These are phyloP conservation scores for Dioszegia aurantiaca DNA, from an alignment of 768 basidiomycete species.

Conservation along the genomic window DNA sequence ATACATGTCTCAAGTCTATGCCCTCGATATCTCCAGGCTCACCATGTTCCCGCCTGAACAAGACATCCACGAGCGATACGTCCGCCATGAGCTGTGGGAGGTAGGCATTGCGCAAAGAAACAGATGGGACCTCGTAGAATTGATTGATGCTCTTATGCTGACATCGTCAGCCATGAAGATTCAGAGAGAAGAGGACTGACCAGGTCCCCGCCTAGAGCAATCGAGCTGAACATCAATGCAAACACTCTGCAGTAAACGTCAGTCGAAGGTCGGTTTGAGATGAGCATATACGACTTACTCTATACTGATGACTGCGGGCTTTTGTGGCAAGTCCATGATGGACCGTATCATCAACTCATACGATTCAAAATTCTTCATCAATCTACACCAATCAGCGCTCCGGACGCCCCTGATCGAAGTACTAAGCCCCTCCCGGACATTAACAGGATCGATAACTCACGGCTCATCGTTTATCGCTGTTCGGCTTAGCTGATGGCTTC, in stretches of 20 bases:
- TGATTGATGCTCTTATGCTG: conserved; percentile 43
- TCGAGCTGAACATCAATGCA: conserved; percentile 18
- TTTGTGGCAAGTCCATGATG: conserved; percentile 37
- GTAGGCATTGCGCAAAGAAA: conserved; percentile 41
- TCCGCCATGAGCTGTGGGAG: conserved; percentile 41
- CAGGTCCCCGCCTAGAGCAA: conserved; percentile 19
- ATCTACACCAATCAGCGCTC: conserved; percentile 13
- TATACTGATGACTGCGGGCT: conserved; percentile 44
- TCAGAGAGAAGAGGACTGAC: conserved; percentile 10
- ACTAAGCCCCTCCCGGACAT: too few species aligned
- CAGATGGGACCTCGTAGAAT: conserved; percentile 48
- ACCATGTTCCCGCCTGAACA: conserved; percentile 22
- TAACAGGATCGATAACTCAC: too few species aligned
- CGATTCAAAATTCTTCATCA: conserved; percentile 26
- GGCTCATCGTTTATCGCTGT: conserved; percentile 38
- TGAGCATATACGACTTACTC: too few species aligned
- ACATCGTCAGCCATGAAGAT: neutral
- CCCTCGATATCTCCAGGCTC: conserved; percentile 19
- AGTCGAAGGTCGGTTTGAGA: too few species aligned
- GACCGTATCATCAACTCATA: conserved; percentile 44
- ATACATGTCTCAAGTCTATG: conserved; percentile 46
- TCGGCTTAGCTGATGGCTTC: too few species aligned
- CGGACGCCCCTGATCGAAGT: neutral
- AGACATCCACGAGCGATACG: conserved; percentile 16
- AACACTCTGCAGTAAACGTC: conserved; percentile 17